Evolutionary conservation across 768 basidiomycete species (phyloP).

Genomic region (Rhodotorula toruloides): DNA sequence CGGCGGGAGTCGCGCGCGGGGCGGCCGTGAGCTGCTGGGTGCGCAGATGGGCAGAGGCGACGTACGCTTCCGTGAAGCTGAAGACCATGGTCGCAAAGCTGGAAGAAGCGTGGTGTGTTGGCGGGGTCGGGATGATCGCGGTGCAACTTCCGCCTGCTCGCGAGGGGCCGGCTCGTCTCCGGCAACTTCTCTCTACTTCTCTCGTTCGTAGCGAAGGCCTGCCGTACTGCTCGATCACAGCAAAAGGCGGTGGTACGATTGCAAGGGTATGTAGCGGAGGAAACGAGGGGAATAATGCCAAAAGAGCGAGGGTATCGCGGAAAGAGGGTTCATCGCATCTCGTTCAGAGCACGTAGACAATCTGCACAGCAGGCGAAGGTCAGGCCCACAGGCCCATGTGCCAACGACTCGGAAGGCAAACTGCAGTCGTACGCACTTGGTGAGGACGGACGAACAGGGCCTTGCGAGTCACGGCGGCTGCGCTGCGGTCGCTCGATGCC

Average conservation of each 20-base stretch:
- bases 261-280: too few species aligned
- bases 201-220: too few species aligned
- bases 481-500: slow-evolving; percentile 8
- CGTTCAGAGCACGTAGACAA: slow-evolving; percentile 23
- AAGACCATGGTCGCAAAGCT: slow-evolving; percentile 19
- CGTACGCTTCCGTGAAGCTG: slow-evolving; percentile 28
- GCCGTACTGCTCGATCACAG: too few species aligned
- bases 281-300: not conserved
- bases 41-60: not conserved
- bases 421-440: slow-evolving; percentile 21
- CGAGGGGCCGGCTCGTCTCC: too few species aligned
- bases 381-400: too few species aligned
- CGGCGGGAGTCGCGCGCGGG: not conserved
- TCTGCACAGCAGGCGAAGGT: not conserved
- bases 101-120: too few species aligned
- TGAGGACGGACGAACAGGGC: slow-evolving; percentile 33
- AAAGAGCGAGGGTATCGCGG: not conserved
- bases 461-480: too few species aligned
- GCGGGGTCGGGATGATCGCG: too few species aligned
- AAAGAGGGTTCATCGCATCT: not conserved
- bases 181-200: too few species aligned
- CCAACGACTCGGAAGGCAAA: not conserved
- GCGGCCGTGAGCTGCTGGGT: not conserved
- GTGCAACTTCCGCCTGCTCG: too few species aligned
- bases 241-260: too few species aligned